Percentiles rank a stretch among this genome's conserved stretches.
These are phyloP conservation scores for Bruguiera hainesii DNA, from an alignment of 441 rosid genomes.

Conservation along the genomic window DNA sequence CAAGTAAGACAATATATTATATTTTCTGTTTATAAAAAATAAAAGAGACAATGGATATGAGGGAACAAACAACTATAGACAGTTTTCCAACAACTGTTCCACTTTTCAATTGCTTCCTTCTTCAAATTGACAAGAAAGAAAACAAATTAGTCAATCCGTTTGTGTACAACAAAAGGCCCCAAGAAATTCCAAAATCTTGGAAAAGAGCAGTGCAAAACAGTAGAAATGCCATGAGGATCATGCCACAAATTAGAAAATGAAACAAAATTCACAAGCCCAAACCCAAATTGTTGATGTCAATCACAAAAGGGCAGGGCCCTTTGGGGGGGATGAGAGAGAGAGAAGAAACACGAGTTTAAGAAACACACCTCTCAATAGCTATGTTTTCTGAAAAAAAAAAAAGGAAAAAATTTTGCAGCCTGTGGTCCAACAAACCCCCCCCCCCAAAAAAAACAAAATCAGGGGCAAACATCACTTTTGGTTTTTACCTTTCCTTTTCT, in stretches of 20 bases:
- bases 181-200: not conserved
- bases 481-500: too few species aligned
- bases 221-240: not conserved
- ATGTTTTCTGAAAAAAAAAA: not conserved
- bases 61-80: not conserved
- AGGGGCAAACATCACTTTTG: not conserved
- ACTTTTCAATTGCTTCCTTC: not conserved
- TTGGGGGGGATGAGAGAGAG: not conserved
- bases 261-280: not conserved
- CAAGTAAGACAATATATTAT: slow-evolving; percentile 19
- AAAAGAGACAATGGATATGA: not conserved
- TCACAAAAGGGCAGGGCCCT: not conserved
- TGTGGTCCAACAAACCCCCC: not conserved
- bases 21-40: not conserved
- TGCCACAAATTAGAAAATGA: not conserved
- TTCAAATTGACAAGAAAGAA: not conserved
- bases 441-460: not conserved
- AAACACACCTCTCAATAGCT: not conserved
- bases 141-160: not conserved
- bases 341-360: not conserved
- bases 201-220: not conserved
- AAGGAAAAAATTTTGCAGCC: too few species aligned
- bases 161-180: not conserved
- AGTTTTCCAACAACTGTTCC: too few species aligned
- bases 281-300: not conserved